Conservation (phyloP, 805 yeast genomes). For the Yamadazyma scolyti region DNA sequence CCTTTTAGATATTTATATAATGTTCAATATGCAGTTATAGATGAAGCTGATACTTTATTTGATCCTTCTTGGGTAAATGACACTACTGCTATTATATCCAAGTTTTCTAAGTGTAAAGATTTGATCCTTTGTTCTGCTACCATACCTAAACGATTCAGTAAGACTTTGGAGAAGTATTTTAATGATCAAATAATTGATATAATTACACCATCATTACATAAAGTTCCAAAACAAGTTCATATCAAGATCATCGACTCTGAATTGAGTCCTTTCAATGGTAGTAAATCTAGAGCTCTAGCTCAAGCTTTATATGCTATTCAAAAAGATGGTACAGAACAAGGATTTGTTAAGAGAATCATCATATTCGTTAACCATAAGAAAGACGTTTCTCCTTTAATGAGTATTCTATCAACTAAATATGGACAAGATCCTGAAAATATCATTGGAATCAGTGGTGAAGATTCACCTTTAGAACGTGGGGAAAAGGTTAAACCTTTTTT, state of each 20-base stretch:
- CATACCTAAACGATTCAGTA: constrained; percentile 73
- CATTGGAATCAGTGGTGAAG: constrained; percentile 63
- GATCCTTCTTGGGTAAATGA: constrained; percentile 73
- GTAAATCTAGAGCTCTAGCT: constrained; percentile 78
- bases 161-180: constrained; percentile 54
- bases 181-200: constrained; percentile 58
- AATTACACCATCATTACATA: constrained; percentile 79
- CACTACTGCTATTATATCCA: constrained; percentile 54
- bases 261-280: constrained; percentile 76
- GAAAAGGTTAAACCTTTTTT: constrained; percentile 58
- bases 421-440: constrained; percentile 44
- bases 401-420: constrained; percentile 42
- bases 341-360: constrained; percentile 71
- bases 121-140: constrained; percentile 87
- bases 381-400: constrained; percentile 57
- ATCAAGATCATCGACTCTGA: constrained; percentile 75
- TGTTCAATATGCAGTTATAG: constrained; percentile 66
- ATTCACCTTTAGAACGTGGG: constrained; percentile 56
- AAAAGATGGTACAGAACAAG: constrained; percentile 77
- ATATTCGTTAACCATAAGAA: constrained; percentile 80
- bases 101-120: constrained; percentile 53
- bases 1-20: constrained; percentile 38
- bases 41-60: constrained; percentile 92
- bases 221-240: constrained; percentile 72
- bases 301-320: constrained; percentile 85